Conservation (phyloP, 257 asterid species). For the Capsicum chinense region DNA sequence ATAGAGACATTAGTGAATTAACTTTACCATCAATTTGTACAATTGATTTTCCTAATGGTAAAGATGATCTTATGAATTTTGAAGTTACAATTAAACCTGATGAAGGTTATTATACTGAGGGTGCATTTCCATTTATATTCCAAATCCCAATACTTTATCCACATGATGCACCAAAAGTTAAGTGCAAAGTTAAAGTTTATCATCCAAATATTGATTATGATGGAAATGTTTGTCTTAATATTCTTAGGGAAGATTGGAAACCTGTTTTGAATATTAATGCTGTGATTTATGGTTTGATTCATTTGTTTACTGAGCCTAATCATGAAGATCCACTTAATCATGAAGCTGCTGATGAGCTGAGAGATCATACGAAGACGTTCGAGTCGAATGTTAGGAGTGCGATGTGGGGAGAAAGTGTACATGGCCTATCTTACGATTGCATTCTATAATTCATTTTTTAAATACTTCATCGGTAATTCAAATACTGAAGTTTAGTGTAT, state of each 20-base stretch:
- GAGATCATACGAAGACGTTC: slow-evolving; percentile 73
- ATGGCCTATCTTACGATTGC: not conserved
- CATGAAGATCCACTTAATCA: slow-evolving; percentile 89
- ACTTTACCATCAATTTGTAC: slow-evolving; percentile 76
- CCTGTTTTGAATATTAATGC: slow-evolving; percentile 91
- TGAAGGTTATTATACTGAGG: slow-evolving; percentile 82
- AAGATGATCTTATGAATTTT: slow-evolving; percentile 92
- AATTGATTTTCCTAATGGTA: slow-evolving; percentile 82
- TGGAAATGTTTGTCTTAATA: slow-evolving; percentile 94
- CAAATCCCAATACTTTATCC: slow-evolving; percentile 86
- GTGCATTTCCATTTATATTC: slow-evolving; percentile 78
- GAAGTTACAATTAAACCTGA: slow-evolving; percentile 87
- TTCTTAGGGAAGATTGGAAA: slow-evolving; percentile 98
- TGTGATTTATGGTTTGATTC: slow-evolving; percentile 74
- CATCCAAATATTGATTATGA: slow-evolving; percentile 93
- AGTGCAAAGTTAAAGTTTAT: slow-evolving; percentile 93
- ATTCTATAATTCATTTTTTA: not conserved
- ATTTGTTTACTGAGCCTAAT: slow-evolving; percentile 89
- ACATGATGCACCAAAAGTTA: slow-evolving; percentile 94
- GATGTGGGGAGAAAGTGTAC: slow-evolving; percentile 70
- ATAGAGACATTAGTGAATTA: slow-evolving; percentile 74
- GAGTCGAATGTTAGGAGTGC: slow-evolving; percentile 80
- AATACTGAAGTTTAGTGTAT: no score
- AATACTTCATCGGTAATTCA: no score
- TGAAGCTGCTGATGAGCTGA: slow-evolving; percentile 78